Evolutionary conservation across 176 grass and related monocot genomes (phyloP).

Genomic region (Carex pumila): DNA sequence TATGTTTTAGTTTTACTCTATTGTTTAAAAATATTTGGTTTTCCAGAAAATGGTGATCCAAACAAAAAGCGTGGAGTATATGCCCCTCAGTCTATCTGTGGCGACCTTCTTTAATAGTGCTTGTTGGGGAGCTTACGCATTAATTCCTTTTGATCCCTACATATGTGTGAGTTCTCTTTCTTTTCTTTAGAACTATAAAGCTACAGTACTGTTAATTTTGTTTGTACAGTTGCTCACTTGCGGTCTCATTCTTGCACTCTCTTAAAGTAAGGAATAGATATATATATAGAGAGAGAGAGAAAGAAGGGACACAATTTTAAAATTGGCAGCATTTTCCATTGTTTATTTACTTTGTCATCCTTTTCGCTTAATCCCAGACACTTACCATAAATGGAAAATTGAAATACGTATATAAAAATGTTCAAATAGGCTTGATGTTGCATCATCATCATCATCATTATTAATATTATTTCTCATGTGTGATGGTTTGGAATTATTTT

Average conservation of each 20-base stretch:
- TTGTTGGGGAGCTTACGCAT: slow-evolving; percentile 23
- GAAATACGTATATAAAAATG: neutral
- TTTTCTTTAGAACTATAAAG: neutral
- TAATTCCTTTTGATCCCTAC: slow-evolving; percentile 25
- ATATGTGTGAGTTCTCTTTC: slow-evolving; percentile 12
- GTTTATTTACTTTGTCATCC: too few relatives aligned
- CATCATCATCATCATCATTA: too few relatives aligned
- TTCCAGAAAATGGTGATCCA: slow-evolving; percentile 33
- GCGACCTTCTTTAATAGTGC: slow-evolving; percentile 4
- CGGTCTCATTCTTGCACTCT: neutral
- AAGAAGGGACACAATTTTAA: neutral
- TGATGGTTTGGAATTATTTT: neutral
- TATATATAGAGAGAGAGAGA: too few relatives aligned
- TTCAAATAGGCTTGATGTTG: neutral
- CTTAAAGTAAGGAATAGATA: neutral
- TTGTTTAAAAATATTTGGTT: neutral
- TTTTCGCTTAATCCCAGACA: neutral
- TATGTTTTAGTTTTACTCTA: neutral
- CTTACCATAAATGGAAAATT: neutral
- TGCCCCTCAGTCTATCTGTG: slow-evolving; percentile 19
- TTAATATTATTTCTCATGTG: neutral
- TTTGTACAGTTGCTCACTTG: neutral
- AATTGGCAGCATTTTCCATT: neutral
- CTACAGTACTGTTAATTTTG: neutral
- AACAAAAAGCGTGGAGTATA: slow-evolving; percentile 29